Conservation (phyloP, 2,329 filamentous ascomycete genomes). For the Trichoderma gracile region DNA sequence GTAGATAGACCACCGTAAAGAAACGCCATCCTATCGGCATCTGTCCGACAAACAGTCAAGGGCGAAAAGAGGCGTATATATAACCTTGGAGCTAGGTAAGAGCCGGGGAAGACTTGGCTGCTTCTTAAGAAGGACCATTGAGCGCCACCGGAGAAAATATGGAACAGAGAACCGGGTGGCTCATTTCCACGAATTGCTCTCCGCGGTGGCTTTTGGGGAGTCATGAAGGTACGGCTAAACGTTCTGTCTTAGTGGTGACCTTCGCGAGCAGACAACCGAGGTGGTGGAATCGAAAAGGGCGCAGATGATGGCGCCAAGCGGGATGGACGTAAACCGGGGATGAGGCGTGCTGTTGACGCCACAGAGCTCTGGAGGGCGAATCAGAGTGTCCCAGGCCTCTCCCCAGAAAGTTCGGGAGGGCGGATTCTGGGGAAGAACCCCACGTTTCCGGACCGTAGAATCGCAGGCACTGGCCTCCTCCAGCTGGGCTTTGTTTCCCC, state of each 20-base stretch:
- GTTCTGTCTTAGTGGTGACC: not conserved
- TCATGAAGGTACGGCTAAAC: constrained; percentile 3
- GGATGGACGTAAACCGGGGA: constrained; percentile 18
- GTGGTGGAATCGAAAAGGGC: constrained; percentile 1
- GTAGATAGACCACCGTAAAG: not conserved
- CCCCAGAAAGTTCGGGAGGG: not conserved
- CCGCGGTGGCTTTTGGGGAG: not conserved
- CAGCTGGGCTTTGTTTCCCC: not conserved
- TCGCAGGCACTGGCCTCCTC: not conserved
- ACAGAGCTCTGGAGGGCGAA: not conserved
- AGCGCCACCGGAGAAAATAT: constrained; percentile 23
- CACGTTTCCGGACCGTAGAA: not conserved
- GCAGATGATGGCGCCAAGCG: not conserved
- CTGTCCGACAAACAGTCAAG: not conserved
- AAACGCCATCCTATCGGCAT: constrained; percentile 6
- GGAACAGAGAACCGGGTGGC: not conserved
- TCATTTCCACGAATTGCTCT: constrained; percentile 17
- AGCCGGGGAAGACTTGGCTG: not conserved
- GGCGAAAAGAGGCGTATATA: not conserved
- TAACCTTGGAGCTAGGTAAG: not conserved
- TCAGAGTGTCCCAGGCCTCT: not conserved
- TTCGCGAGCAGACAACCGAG: not conserved
- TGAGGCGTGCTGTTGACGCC: constrained; percentile 8
- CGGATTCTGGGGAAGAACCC: constrained; percentile 17
- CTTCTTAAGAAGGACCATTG: not conserved